Base-by-base conservation (phyloP, 495 filamentous ascomycete genomes). In the Gamarada debralockiae region DNA sequence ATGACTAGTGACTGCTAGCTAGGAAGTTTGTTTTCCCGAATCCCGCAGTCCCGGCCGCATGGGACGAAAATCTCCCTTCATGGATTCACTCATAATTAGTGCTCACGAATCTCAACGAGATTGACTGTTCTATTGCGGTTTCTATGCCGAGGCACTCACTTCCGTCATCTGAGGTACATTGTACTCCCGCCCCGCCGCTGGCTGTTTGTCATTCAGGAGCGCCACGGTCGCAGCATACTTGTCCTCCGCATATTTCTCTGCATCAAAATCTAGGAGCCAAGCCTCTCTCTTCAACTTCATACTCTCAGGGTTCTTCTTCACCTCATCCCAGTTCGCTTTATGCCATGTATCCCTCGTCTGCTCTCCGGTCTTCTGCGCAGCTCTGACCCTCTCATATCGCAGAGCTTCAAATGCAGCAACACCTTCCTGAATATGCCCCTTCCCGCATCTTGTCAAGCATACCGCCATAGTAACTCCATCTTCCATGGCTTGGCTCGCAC, bases 401-500 rank as follows among this genome's bases (percentile, higher is more conserved):
- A 80, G 61, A 2, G 71, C 71, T 55, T 80, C 71, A 52, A 73
- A 79, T 3, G 70, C 69, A 1, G 64, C 61, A 3, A 78, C 57
- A 3, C 73, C 75, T 36, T 68, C 69, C 13, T 68, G 72, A 6
- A 78, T 68, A 29, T 70, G 62, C 2, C 40, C 51, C 20, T 67
- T 68, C 5, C 66, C 68, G 10, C 62, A 58, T 23, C 73, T 64
- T 56, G 73, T 69, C 48, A 90, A 68, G 46, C 79, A 84, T 6
- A 82, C 74, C 5, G 85, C 85, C 5, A 90, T 62, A 1, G 80
- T 81, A 1, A 80, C 78, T 2, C 79, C 87, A 63, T 90, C 87
- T 58, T 91, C 87, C 55, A 90, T 81, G 0, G 85, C 82, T 58
- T 87, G 81, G 24, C 79, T 85, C 0, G 82, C 86, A 0, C 87